Base-by-base conservation (phyloP, 441 rosid genomes). In the Lepidium campestre region DNA sequence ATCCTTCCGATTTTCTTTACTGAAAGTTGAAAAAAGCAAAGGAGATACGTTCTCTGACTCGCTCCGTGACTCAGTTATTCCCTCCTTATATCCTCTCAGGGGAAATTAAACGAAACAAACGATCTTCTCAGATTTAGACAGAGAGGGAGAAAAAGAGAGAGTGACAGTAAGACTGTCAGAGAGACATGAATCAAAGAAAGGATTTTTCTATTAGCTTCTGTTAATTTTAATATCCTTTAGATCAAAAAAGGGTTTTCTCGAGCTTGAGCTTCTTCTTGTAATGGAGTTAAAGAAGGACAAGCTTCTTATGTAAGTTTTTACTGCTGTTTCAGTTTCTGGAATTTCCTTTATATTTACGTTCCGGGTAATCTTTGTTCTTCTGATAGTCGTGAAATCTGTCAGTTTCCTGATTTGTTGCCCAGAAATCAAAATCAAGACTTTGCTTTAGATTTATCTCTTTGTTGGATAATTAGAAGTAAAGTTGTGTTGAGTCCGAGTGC, bases 281-380 rank as follows among this genome's bases (percentile, higher is more conserved):
- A 93, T 88, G 97, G 97, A 92, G 81, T 75, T 82, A 69, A 85
- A 71, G 77, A 88, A 83, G 81, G 89, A 80, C 46, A 86, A 78
- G 78, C 83, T 86, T 65, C 85, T 86, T 50, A 88, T 85, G 97
- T 82, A 25, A 78, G 80, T 55, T 11, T 0, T 19, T 12, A 11
- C 18, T 34, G 27, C 45, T 18, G 47, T 12, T 19, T 55, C 54
- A 15, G 7, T 45, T 52, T 52, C 39, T 4, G 15, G 2, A 4
- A 18, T 62, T 40, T 14, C 19, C 40, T 7, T 71, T 71, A 37
- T 44, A 56, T 55, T 71, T 13, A 55, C 55, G 34, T 62, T 71
- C n/a, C 40, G 41, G 49, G 41, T 52, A 49, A 4, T 70, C 23
- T 34, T 59, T 29, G 12, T 10, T 59, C 44, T 15, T 7, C 29